Evolutionary conservation across 129 eudicot species (phyloP).

Genomic region (Tanacetum coccineum): DNA sequence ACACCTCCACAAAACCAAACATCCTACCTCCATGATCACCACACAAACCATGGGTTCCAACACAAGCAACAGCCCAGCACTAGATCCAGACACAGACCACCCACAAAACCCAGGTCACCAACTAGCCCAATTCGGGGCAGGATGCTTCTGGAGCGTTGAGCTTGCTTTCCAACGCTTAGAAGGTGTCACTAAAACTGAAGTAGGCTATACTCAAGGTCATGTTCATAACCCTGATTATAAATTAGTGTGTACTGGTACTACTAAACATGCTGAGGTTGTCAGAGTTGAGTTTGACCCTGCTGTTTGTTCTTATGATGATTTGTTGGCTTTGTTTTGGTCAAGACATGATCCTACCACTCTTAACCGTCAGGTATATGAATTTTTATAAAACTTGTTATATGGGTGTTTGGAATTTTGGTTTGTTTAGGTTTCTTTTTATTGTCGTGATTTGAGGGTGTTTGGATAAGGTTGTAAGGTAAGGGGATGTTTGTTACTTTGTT

Average conservation of each 20-base stretch:
- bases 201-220: slow-evolving; percentile 88
- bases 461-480: too few relatives aligned
- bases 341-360: slow-evolving; percentile 91
- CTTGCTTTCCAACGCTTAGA: slow-evolving; percentile 67
- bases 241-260: slow-evolving; percentile 67
- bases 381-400: neutral
- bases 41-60: slow-evolving; percentile 38
- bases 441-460: neutral
- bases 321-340: slow-evolving; percentile 76
- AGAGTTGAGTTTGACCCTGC: slow-evolving; percentile 85
- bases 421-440: neutral
- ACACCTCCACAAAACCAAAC: neutral
- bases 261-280: slow-evolving; percentile 73
- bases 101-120: slow-evolving; percentile 54
- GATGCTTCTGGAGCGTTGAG: slow-evolving; percentile 93
- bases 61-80: slow-evolving; percentile 49
- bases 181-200: slow-evolving; percentile 80
- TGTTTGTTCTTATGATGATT: slow-evolving; percentile 57
- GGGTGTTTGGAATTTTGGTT: neutral
- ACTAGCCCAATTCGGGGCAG: slow-evolving; percentile 82
- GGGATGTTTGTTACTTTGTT: too few relatives aligned
- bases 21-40: neutral
- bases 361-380: slow-evolving; percentile 73
- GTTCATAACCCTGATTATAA: slow-evolving; percentile 61
- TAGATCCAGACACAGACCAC: slow-evolving; percentile 47